Base-by-base conservation (phyloP, 331 rosid species). In the Pyrus hybrid region DNA sequence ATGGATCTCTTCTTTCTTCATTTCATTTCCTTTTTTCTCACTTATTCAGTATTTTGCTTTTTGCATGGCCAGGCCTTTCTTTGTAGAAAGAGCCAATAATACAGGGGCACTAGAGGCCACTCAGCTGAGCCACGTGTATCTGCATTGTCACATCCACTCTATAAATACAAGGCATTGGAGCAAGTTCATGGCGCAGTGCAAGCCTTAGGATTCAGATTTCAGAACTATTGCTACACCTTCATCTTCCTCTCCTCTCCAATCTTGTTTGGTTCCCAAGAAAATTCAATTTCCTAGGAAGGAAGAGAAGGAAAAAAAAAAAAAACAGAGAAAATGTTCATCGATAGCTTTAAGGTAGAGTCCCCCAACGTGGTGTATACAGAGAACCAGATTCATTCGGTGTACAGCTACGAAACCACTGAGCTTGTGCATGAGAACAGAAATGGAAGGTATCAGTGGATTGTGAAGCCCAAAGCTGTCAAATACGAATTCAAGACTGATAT, bases 321-420 rank as follows among this genome's bases (percentile, higher is more conserved):
- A 29, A 2, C 22, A 30, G 43, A 30, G 69, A 30, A 78, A 60
- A 94, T 94, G 97, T 94, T 92, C 78, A 90, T 94, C 1, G 96
- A 92, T 79, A 86, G 76, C 68, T 94, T 94, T 5, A 92, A 92
- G 96, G 97, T 94, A 3, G 99, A 94, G 74, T 86, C 93, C 65
- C 96, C 99, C 0, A 86, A 92, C 63, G 96, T 94, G 4, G 81
- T 77, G 80, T 94, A 94, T 85, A 83, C 82, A 3, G 96, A 84
- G 76, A 80, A 73, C 76, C 93, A 92, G 86, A 94, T 94, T 80
- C 85, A 88, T 20, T 94, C 96, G 3, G 91, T 86, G 83, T 94
- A 94, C 85, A 83, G 73, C 72, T 94, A 94, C 14, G 95, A 91
- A 71, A 91, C 98, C 81, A 91, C 97, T 12, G 96, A 90, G 78